Conservation (phyloP, 2,329 filamentous ascomycete species). For the Hirsutella rhossiliensis region DNA sequence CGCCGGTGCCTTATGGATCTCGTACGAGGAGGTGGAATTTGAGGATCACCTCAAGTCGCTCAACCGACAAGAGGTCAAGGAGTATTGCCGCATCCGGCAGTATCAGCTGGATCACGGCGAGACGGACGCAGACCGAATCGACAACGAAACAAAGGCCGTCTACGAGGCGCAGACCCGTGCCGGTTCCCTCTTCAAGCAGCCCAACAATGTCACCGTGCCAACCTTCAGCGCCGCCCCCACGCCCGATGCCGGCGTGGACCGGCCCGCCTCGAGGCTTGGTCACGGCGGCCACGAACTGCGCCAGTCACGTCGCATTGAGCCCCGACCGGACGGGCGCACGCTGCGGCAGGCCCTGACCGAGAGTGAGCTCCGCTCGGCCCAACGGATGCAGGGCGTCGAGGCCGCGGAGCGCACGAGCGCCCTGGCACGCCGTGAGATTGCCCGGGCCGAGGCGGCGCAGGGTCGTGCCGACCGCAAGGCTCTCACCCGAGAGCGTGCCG, state of each 20-base stretch:
- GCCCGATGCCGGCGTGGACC: constrained; percentile 4
- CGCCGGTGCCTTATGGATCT: constrained; percentile 49
- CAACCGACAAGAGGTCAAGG: constrained; percentile 44
- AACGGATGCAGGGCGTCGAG: constrained; percentile 13
- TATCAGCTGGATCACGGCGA: constrained; percentile 44
- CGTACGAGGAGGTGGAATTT: constrained; percentile 49
- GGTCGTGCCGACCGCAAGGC: constrained; percentile 37
- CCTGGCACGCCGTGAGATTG: constrained; percentile 39
- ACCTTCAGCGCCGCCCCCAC: constrained; percentile 11
- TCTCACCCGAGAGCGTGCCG: constrained; percentile 26
- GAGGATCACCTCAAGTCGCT: constrained; percentile 41
- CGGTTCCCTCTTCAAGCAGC: constrained; percentile 17
- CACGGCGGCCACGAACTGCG: constrained; percentile 31
- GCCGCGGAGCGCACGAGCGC: constrained; percentile 34
- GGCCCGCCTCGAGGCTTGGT: constrained; percentile 7
- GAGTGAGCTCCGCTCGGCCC: constrained; percentile 5
- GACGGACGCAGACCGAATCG: constrained; percentile 28
- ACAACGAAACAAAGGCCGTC: constrained; percentile 41
- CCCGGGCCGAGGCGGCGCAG: constrained; percentile 37
- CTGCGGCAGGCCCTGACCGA: constrained; percentile 15
- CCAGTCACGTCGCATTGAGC: constrained; percentile 28
- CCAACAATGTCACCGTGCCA: constrained; percentile 6
- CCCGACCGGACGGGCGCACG: constrained; percentile 15
- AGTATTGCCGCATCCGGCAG: constrained; percentile 51
- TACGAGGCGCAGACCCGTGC: constrained; percentile 35